A percentile compares a stretch with the other conserved stretches of the same genome.
These are phyloP conservation scores for Tolypocladium ophioglossoides DNA, from an alignment of 2,329 filamentous ascomycete genomes.

Conservation along the genomic window DNA sequence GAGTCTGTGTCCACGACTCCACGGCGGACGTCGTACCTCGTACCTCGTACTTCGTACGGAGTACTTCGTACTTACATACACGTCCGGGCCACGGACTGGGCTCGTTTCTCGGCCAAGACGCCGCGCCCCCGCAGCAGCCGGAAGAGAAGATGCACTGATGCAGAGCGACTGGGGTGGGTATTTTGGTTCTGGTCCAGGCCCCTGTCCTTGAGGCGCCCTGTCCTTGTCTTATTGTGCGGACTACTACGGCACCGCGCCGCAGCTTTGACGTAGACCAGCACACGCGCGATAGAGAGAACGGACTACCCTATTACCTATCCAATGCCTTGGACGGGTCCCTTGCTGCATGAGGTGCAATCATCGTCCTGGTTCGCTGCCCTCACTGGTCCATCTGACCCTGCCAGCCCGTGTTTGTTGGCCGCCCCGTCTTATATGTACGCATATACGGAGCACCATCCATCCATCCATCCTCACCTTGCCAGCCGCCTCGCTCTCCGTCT, in stretches of 20 bases:
- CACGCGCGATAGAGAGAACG: neutral
- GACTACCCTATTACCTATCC: too few species aligned
- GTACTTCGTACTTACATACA: too few species aligned
- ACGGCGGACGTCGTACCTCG: too few species aligned
- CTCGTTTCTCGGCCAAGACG: neutral
- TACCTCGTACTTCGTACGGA: too few species aligned
- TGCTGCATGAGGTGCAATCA: neutral
- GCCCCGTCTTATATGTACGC: neutral
- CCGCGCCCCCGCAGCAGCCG: neutral
- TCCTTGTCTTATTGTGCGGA: too few species aligned
- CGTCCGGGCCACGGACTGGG: neutral
- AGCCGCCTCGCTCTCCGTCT: neutral
- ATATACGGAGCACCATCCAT: neutral
- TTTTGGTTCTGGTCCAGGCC: neutral
- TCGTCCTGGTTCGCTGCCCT: neutral
- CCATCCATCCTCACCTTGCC: neutral
- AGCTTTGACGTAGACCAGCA: neutral
- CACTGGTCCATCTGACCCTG: neutral
- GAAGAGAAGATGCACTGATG: neutral
- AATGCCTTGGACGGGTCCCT: neutral
- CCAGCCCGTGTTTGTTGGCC: neutral
- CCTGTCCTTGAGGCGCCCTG: neutral
- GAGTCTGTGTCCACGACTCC: neutral
- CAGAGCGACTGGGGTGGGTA: neutral
- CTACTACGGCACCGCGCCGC: too few species aligned